Conservation (phyloP, 2,329 filamentous ascomycete genomes). For the Leptographium radiaticola region DNA sequence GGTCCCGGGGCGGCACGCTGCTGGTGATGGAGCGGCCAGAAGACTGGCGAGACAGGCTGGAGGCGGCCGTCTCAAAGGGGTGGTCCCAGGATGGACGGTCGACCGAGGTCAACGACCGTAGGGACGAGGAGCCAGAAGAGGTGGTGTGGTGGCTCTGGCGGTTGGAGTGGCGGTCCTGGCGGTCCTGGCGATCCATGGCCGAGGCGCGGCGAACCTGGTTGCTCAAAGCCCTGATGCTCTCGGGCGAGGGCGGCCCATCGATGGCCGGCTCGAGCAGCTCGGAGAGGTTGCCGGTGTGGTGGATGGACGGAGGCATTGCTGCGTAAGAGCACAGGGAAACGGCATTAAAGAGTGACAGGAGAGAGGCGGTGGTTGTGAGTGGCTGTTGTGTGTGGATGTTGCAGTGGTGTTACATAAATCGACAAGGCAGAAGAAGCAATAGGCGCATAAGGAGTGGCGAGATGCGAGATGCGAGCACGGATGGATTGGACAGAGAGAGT, state of each 20-base stretch:
- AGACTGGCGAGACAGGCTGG: conserved; percentile 36
- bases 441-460: conserved; percentile 8
- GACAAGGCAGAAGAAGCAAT: not conserved
- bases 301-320: conserved; percentile 3
- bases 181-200: conserved; percentile 29
- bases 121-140: conserved; percentile 44
- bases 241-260: conserved; percentile 48
- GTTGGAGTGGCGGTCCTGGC: conserved; percentile 21
- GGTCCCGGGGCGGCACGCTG: conserved; percentile 38
- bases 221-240: conserved; percentile 43
- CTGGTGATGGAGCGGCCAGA: conserved; percentile 42
- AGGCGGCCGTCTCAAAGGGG: conserved; percentile 22
- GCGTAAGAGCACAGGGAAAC: not conserved
- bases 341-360: not conserved
- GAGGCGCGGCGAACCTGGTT: conserved; percentile 45
- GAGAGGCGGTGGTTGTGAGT: not conserved
- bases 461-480: not conserved
- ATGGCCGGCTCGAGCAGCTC: conserved; percentile 44
- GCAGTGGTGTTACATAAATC: conserved; percentile 1
- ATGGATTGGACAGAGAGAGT: not conserved
- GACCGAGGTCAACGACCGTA: conserved; percentile 29
- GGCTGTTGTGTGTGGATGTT: not conserved
- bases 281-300: conserved; percentile 15
- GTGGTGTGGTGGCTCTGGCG: conserved; percentile 28
- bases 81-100: conserved; percentile 39